Percentiles rank a stretch among this genome's conserved stretches.
Conservation (phyloP, 345 rosid genomes). For the Citrus cavaleriei region DNA sequence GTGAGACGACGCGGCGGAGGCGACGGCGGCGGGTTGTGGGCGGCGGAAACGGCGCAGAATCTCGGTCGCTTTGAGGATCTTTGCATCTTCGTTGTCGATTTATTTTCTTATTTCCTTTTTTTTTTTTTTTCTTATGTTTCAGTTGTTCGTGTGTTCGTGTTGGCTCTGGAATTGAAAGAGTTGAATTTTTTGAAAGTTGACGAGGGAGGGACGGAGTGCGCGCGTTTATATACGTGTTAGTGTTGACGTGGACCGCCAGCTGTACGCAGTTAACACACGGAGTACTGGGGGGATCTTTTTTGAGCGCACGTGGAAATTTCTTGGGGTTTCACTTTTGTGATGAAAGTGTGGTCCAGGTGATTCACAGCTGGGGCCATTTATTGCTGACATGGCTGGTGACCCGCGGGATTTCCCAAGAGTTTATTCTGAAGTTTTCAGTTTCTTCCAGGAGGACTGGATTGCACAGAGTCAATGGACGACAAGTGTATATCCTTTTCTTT, state of each 20-base stretch:
- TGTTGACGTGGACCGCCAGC: slow-evolving; percentile 5
- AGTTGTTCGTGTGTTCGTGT: neutral
- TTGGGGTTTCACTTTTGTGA: too few relatives aligned
- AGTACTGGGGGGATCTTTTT: neutral
- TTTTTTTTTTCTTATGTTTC: neutral
- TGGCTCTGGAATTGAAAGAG: neutral
- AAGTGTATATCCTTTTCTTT: too few relatives aligned
- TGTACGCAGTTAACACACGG: slow-evolving; percentile 30
- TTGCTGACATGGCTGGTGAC: too few relatives aligned
- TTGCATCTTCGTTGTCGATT: slow-evolving; percentile 23
- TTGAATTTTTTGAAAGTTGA: neutral
- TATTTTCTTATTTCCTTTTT: neutral
- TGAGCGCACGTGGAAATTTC: slow-evolving; percentile 8
- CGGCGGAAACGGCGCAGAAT: slow-evolving; percentile 7
- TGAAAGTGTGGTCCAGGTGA: neutral
- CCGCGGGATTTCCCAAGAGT: too few relatives aligned
- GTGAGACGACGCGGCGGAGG: slow-evolving; percentile 35
- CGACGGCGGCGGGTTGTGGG: neutral
- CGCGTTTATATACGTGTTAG: slow-evolving; percentile 16
- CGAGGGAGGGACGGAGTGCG: neutral
- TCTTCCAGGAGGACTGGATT: too few relatives aligned
- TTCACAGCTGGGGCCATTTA: too few relatives aligned
- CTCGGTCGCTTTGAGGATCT: slow-evolving; percentile 28
- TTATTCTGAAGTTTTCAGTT: too few relatives aligned
- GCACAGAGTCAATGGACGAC: too few relatives aligned